A percentile compares a stretch with the other conserved stretches of the same genome.
These are phyloP conservation scores for Lentinula novae-zelandiae DNA, from an alignment of 1,284 basidiomycete species.

Conservation along the genomic window DNA sequence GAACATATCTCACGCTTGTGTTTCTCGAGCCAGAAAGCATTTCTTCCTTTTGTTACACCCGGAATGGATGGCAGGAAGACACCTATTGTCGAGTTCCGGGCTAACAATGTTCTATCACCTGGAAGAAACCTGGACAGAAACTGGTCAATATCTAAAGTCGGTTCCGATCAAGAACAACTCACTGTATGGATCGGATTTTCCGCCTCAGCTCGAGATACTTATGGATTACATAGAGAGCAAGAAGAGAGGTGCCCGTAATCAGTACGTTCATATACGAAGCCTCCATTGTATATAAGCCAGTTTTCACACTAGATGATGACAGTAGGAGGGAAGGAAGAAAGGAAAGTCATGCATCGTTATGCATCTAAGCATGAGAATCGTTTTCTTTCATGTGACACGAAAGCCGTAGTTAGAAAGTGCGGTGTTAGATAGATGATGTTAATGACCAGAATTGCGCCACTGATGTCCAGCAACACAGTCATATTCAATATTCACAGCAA, in stretches of 20 bases:
- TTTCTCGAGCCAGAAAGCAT: background rate
- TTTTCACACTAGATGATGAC: too few relatives aligned
- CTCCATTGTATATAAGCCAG: too few relatives aligned
- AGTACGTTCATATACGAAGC: background rate
- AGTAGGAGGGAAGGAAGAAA: too few relatives aligned
- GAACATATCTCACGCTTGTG: constrained; percentile 3
- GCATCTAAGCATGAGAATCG: too few relatives aligned
- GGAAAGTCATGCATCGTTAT: too few relatives aligned
- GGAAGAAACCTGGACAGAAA: background rate
- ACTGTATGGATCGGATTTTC: background rate
- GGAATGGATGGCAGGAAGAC: background rate
- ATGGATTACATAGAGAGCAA: background rate
- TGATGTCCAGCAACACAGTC: too few relatives aligned
- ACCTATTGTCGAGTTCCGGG: background rate
- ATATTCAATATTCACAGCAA: too few relatives aligned
- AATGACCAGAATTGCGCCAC: too few relatives aligned
- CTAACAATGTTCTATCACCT: background rate
- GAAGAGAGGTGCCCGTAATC: background rate
- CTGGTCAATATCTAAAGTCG: too few relatives aligned
- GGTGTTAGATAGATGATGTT: too few relatives aligned
- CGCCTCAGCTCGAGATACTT: background rate
- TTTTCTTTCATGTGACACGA: too few relatives aligned
- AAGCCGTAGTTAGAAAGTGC: too few relatives aligned
- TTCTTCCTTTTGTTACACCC: background rate
- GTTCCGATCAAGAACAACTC: background rate